Conservation (phyloP, 1,284 basidiomycete genomes). For the Boletellus dicymbophilus region DNA sequence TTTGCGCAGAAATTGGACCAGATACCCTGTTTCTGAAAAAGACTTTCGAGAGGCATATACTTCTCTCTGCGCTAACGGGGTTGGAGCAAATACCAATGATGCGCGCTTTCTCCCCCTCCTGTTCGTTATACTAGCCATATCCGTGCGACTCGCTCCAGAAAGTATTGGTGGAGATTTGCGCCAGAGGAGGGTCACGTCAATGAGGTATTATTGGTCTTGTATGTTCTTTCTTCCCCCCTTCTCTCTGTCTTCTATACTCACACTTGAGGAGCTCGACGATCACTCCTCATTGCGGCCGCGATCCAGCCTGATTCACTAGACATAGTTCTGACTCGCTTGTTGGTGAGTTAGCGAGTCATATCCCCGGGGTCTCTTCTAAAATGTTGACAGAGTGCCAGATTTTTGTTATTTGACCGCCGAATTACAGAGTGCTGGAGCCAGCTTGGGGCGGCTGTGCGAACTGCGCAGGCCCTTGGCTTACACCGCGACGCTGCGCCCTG, state of each 20-base stretch:
- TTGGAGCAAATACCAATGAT: slow-evolving; percentile 74
- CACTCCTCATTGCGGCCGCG: slow-evolving; percentile 85
- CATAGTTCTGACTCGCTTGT: slow-evolving; percentile 83
- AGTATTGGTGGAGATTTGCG: slow-evolving; percentile 78
- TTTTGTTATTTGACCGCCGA: slow-evolving; percentile 86
- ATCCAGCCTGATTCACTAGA: slow-evolving; percentile 90
- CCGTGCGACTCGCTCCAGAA: slow-evolving; percentile 85
- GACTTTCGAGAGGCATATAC: slow-evolving; percentile 84
- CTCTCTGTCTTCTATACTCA: slow-evolving; percentile 11
- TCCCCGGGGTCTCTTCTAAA: slow-evolving; percentile 11
- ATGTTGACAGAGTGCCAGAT: slow-evolving; percentile 75
- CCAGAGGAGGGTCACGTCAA: slow-evolving; percentile 73
- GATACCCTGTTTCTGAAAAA: slow-evolving; percentile 88
- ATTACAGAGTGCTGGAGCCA: slow-evolving; percentile 97
- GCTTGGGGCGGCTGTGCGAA: slow-evolving; percentile 89
- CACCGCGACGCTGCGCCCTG: slow-evolving; percentile 90
- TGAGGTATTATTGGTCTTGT: slow-evolving; percentile 96
- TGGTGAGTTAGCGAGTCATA: slow-evolving; percentile 53
- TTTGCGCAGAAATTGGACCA: slow-evolving; percentile 82
- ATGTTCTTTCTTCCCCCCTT: slow-evolving; percentile 38
- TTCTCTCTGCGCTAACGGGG: slow-evolving; percentile 76
- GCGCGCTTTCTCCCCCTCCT: slow-evolving; percentile 88
- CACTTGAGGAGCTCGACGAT: slow-evolving; percentile 66
- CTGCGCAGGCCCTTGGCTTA: slow-evolving; percentile 91
- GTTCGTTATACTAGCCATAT: slow-evolving; percentile 92